Evolutionary conservation across 768 basidiomycete species (phyloP), one percentile per base, ranked within the genome.

Genomic region (Leccinum arenicola): DNA sequence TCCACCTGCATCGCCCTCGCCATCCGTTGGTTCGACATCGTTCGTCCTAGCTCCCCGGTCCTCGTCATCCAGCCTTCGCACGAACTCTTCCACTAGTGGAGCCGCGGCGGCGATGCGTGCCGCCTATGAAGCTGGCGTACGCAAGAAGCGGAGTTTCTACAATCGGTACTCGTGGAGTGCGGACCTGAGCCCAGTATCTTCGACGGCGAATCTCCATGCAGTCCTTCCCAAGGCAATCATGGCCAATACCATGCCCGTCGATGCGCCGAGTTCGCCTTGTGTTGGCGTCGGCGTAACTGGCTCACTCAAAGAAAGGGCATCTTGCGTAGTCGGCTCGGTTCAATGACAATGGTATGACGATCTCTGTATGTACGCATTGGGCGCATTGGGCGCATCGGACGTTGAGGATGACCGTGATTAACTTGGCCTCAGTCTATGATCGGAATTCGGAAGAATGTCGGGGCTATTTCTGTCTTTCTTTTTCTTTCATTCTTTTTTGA

Each of bases 131-230:
- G 73, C 65, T 0, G 66, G 73, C 33, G 62, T 70, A 11, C 73
- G 73, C 63, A 75, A 74, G 51, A 74, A 74, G 57, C 68, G 63
- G 49, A 75, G 74, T 53, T 73, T 73, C 49, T 63, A 66, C 29
- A 67, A 50, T 36, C 67, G 73, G 36, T 55, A 64, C 14, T 74
- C 73, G 31, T 74, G 72, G 70, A 69, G 64, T 48, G 60, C 62
- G 4, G 64, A 74, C n/a, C 40, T 50, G 47, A 67, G 64, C 23
- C 65, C 72, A 3, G 52, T 57, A 43, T 63, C 69, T n/a, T 70
- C 69, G 8, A 56, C 61, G 55, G 56, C 61, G 52, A 65, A 65
- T 56, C 58, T 67, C 4, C 56, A 54, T 9, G 50, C 54, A 1
- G 4, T 60, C 3, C 50, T 65, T 38, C 68, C 71, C n/a, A 74